phyloP scores from a whole-genome alignment of 805 yeast genomes.

The Dipodascus albidus region DNA sequence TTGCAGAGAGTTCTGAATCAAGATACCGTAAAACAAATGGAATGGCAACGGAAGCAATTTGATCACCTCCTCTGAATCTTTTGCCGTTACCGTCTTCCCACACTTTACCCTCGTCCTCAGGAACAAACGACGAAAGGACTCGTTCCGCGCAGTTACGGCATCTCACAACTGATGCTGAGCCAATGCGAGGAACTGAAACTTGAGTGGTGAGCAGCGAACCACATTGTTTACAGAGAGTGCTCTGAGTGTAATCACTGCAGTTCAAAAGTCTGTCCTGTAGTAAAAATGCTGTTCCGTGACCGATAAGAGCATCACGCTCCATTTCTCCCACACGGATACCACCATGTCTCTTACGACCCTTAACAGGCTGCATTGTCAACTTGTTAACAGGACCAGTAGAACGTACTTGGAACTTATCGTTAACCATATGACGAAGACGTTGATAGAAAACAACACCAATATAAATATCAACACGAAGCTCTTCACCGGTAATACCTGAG shows the following conservation, averaged over 20 bases:
- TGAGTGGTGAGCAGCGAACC: slow-evolving; percentile 89
- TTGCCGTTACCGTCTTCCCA: slow-evolving; percentile 99
- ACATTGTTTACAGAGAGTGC: slow-evolving; percentile 82
- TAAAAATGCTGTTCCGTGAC: slow-evolving; percentile 94
- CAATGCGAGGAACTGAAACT: slow-evolving; percentile 82
- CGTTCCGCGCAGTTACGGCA: slow-evolving; percentile 86
- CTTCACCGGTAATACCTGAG: slow-evolving; percentile 98
- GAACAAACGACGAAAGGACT: slow-evolving; percentile 37
- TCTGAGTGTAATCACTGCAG: slow-evolving; percentile 91
- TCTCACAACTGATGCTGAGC: slow-evolving; percentile 62
- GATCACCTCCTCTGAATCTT: slow-evolving; percentile 80
- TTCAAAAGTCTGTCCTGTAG: slow-evolving; percentile 90
- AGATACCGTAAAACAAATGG: slow-evolving; percentile 93
- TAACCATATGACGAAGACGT: slow-evolving; percentile 98
- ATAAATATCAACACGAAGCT: slow-evolving; percentile 88
- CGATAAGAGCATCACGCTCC: slow-evolving; percentile 98
- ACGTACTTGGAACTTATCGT: slow-evolving; percentile 98
- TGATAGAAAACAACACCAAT: slow-evolving; percentile 96
- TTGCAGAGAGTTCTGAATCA: slow-evolving; percentile 91
- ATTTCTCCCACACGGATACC: slow-evolving; percentile 99
- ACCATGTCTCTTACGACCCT: slow-evolving; percentile 97
- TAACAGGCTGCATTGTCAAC: slow-evolving; percentile 97
- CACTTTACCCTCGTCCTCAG: slow-evolving; percentile 33
- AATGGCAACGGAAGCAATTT: slow-evolving; percentile 91
- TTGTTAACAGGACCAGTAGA: slow-evolving; percentile 97